Base-by-base conservation (phyloP, 345 rosid species). In the Acer yangbiense region DNA sequence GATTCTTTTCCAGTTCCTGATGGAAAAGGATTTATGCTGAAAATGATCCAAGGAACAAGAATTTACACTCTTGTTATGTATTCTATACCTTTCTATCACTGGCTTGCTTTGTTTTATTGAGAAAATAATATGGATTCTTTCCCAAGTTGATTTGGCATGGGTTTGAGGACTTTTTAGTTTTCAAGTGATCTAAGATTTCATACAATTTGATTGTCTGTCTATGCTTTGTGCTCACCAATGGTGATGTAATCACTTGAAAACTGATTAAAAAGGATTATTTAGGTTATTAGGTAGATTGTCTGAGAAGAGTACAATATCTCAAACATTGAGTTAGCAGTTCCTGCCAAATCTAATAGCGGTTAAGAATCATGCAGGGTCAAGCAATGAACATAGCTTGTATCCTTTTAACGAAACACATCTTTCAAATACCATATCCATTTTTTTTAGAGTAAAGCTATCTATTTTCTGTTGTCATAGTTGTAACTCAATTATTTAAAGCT, bases 261-360 rank as follows among this genome's bases (percentile, higher is more conserved):
- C 68, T 62, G 69, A 25, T 62, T 20, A 73, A 73, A 18, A 74
- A 16, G 12, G 66, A 25, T 60, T 52, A 48, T 63, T 21, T 9
- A 63, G n/a, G 2, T 43, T 7, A 9, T 43, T 43, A 43, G 9
- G 9, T 65, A 17, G 61, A 25, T n/a, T 20, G 14, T 5, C 60
- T n/a, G 18, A 27, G 18, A 46, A 48, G 12, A 64, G 27, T 27
- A 64, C 27, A 46, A 48, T 12, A 62, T 62, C 18, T 17, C 0
- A 27, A 27, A 46, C 44, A 25, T 68, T 43, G 54, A 43, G 71
- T n/a, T 14, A 62, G 0, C 0, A 23, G 60, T 73, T 73, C 21
- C 60, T 46, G 17, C 18, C 44, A 46, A 44, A 44, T 63, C 25
- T 9, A 44, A 43, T 43, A 44, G 52, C 58, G 9, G 16, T 48